phyloP scores from a whole-genome alignment of 176 grass and related monocot genomes.

The Pontederia paniculata region DNA sequence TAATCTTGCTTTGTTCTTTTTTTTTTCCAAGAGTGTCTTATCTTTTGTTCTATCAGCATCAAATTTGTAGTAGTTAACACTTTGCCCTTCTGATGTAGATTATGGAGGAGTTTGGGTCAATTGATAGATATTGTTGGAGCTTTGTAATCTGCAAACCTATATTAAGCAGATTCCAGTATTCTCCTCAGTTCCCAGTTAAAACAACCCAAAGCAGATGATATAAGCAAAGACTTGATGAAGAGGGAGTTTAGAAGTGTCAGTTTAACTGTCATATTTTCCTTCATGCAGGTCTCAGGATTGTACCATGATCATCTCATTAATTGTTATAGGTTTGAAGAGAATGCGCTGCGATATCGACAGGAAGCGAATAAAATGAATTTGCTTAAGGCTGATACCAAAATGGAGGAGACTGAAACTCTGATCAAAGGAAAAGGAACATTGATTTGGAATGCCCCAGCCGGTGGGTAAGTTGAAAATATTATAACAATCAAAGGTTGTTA shows the following conservation, averaged over 20 bases:
- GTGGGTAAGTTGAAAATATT: slow-evolving; percentile 60
- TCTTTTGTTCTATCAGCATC: background rate
- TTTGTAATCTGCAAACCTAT: slow-evolving; percentile 80
- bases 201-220: slow-evolving; percentile 73
- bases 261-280: slow-evolving; percentile 74
- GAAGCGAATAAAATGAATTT: slow-evolving; percentile 23
- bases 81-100: slow-evolving; percentile 26
- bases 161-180: slow-evolving; percentile 69
- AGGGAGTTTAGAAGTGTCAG: slow-evolving; percentile 80
- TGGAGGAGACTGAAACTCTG: slow-evolving; percentile 31
- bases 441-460: slow-evolving; percentile 28
- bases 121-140: slow-evolving; percentile 87
- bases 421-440: slow-evolving; percentile 19
- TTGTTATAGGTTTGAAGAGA: slow-evolving; percentile 76
- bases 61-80: background rate
- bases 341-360: slow-evolving; percentile 22
- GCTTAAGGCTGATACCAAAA: slow-evolving; percentile 5
- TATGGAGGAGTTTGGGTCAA: slow-evolving; percentile 71
- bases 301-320: slow-evolving; percentile 79
- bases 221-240: slow-evolving; percentile 91
- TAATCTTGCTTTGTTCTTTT: too few relatives aligned
- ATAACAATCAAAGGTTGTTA: slow-evolving; percentile 25
- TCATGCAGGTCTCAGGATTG: slow-evolving; percentile 87
- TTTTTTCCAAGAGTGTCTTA: too few relatives aligned
- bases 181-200: slow-evolving; percentile 75